A percentile compares a stretch with the other conserved stretches of the same genome.
phyloP scores from a whole-genome alignment of 208 protist genomes.

The Leishmania guyanensis region DNA sequence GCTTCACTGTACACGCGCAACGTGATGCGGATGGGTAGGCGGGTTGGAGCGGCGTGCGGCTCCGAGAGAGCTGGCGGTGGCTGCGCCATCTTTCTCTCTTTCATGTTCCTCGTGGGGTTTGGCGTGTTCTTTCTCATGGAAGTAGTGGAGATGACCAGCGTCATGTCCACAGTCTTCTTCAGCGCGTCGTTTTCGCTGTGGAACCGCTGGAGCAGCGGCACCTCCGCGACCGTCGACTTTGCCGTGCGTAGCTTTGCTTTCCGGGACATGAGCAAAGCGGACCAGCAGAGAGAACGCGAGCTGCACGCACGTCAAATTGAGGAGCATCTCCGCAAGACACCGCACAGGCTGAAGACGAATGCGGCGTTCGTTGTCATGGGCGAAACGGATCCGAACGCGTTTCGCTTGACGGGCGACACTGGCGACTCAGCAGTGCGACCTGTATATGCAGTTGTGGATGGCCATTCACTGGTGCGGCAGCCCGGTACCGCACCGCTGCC shows the following conservation, averaged over 20 bases:
- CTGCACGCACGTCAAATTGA: conserved; percentile 3
- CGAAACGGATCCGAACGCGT: not conserved
- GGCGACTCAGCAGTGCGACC: not conserved
- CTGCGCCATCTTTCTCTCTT: conserved; percentile 5
- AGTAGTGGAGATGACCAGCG: not conserved
- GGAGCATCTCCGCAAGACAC: not conserved
- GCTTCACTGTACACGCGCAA: conserved; percentile 15
- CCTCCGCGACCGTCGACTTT: conserved; percentile 3
- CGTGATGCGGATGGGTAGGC: conserved; percentile 12
- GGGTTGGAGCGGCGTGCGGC: conserved; percentile 12
- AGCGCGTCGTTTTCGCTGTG: too few species aligned
- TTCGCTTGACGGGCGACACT: not conserved
- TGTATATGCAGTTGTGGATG: conserved; percentile 17
- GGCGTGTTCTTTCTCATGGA: not conserved
- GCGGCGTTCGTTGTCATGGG: not conserved
- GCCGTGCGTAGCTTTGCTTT: not conserved
- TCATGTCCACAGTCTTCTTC: not conserved
- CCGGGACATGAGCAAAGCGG: not conserved
- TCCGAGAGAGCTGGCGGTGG: conserved; percentile 15
- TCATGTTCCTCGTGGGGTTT: not conserved
- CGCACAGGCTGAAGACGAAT: too few species aligned
- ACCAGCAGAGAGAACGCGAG: conserved; percentile 4
- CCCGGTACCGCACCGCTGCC: conserved; percentile 22
- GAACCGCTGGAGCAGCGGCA: conserved; percentile 6
- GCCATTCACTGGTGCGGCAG: not conserved